Evolutionary conservation across 2,329 filamentous ascomycete genomes (phyloP), one percentile per base, ranked within the genome.

Genomic region (Albophoma yamanashiensis): DNA sequence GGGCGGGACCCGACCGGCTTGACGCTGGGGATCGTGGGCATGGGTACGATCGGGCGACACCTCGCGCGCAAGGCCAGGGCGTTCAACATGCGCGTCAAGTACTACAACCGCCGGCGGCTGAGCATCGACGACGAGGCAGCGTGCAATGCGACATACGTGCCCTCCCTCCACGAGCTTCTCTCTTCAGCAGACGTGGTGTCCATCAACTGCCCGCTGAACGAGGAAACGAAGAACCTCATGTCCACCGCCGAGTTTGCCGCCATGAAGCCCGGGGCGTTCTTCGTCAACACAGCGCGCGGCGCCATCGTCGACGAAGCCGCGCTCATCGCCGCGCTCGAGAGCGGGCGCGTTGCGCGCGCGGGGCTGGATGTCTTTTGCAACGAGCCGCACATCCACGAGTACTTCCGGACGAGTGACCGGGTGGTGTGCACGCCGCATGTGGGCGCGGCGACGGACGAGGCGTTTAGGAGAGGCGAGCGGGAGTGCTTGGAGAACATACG

Each of bases 201-300:
- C 0, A 62, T 76, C 8, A 70, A 72, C 60, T 73, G 71, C 43
- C 79, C 79, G 0, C 68, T 81, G 0, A 78, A 72, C 38, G 66
- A 65, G 0, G 60, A 69, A 3, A 82, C 79, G 0, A 74, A 64
- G 1, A 67, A 71, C 2, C 61, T 81, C 34, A 76, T 82, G 17
- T 71, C 71, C 0, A 61, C 65, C 0, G 63, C 62, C 0, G 73
- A 80, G 62, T 78, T 82, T 17, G 65, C 67, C 0, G 70, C 68
- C 20, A 81, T 82, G 76, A 82, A 79, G 60, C 69, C 74, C 1
- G 78, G 79, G 0, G 67, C 71, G 0, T 74, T 78, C 58, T 65
- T 83, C 4, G 70, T 83, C 39, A 83, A 83, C 64, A 82, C 80
- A 0, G 77, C 79, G 0, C 73, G 81, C 0, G 81, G 81, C 0